Evolutionary conservation across 176 grass and related monocot genomes (phyloP), one percentile per base, ranked within the genome.

Genomic region (Lolium perenne): DNA sequence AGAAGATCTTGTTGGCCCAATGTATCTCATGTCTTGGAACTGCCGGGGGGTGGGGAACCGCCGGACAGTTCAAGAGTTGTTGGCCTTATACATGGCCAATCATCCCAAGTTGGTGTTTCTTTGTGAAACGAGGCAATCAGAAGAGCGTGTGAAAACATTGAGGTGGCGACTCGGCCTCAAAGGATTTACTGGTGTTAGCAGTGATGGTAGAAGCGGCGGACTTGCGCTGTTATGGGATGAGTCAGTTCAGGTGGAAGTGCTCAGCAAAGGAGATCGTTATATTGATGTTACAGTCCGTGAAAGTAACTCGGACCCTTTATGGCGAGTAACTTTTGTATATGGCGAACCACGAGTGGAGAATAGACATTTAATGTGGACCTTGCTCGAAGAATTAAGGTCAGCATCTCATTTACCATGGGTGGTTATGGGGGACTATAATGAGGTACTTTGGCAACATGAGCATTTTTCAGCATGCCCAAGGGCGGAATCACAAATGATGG

Each of bases 91-190:
- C 14, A 2, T 14, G 50, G 60, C 60, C 11, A 63, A 60, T 22
- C 3, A 6, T 22, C 23, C 60, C 4, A 23, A 25, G 0, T 4
- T 63, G 1, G 60, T 63, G 1, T 29, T 63, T 2, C 4, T 63
- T 0, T 63, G 60, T 26, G 60, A 29, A 6, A 63, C 23, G 0
- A 63, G 60, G 10, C 60, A 63, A 6, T 0, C 60, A 0, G 60
- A 63, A 1, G 10, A 13, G 0, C 3, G 22, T 0, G 11, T 26
- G 3, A 13, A 63, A 2, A 1, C 1, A 9, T 1, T 26, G 21
- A 4, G 23, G 0, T 0, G 0, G 1, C 0, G 60, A 0, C 10
- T 63, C 1, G 60, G 60, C 0, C 4, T 63, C 1, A 26, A 10
- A 11, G 60, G 60, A 5, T 23, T 63, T 6, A 4, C 0, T 0